Base-by-base conservation (phyloP, 306 rosid species). In the Mucuna pruriens region DNA sequence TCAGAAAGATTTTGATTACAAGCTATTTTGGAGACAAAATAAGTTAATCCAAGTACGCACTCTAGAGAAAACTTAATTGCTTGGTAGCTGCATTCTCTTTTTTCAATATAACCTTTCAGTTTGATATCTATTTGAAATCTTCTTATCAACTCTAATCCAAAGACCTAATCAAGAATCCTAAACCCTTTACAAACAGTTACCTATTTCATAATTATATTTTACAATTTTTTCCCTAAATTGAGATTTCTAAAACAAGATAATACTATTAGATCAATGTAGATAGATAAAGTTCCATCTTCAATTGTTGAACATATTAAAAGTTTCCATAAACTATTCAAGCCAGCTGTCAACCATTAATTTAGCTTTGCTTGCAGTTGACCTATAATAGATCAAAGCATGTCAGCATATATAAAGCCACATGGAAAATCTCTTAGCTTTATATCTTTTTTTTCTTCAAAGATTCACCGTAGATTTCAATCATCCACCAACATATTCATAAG, bases 361-460 rank as follows among this genome's bases (percentile, higher is more conserved):
- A 29, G 33, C n/a, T 72, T 72, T 51, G 63, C 33, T 9, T 17
- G 65, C n/a, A 31, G 54, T 33, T 62, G 25, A 73, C 17, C 33
- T 17, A 29, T 51, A 73, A 34, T 57, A 73, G 77, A 34, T 52
- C 65, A 39, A 19, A 73, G 49, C 54, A 13, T 38, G 52, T 66
- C 39, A 55, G 29, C 13, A 13, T 17, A 51, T 34, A 19, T 19
- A 55, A 48, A 55, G 78, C 51, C 38, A 74, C 23, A 19, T 42
- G 31, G n/a, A 74, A 54, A 36, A 55, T 11, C 23, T 54, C 3
- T 12, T 23, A 1, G 38, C 23, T 57, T 38, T 11, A 12, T 29
- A 20, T 2, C 31, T 60, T 26, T 12, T 3, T 40, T n/a, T 19
- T 23, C 31, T 57, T 57, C 26, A 39, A 57, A 55, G 38, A 15